phyloP scores from a whole-genome alignment of 768 basidiomycete species.

The Crassisporium funariophilum region DNA sequence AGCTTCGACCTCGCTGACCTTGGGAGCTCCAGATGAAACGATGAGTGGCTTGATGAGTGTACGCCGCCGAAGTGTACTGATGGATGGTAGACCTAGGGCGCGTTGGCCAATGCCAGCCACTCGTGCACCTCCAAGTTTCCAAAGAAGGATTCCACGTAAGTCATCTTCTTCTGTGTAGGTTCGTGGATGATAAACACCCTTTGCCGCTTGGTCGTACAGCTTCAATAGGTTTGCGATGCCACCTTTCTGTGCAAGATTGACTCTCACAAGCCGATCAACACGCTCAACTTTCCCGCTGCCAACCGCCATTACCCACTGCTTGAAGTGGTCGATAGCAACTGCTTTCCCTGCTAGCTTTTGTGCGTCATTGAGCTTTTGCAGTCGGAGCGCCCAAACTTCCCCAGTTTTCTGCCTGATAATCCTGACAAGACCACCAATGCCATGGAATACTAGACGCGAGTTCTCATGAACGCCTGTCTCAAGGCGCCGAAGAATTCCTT shows the following conservation, averaged over 20 bases:
- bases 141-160: slow-evolving; percentile 14
- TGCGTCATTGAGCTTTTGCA: slow-evolving; percentile 15
- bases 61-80: slow-evolving; percentile 8
- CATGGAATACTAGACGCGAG: slow-evolving; percentile 8
- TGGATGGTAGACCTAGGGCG: slow-evolving; percentile 14
- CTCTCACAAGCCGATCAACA: slow-evolving; percentile 16
- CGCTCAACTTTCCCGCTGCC: slow-evolving; percentile 18
- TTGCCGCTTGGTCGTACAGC: slow-evolving; percentile 9
- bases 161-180: slow-evolving; percentile 21
- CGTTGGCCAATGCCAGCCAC: slow-evolving; percentile 23
- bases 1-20: background rate
- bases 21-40: slow-evolving; percentile 11
- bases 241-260: slow-evolving; percentile 4
- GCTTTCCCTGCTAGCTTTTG: slow-evolving; percentile 14
- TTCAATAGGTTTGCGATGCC: slow-evolving; percentile 15
- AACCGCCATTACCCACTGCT: slow-evolving; percentile 20
- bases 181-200: slow-evolving; percentile 15
- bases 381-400: slow-evolving; percentile 6
- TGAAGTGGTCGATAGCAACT: slow-evolving; percentile 13
- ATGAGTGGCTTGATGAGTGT: slow-evolving; percentile 15
- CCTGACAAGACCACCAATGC: slow-evolving; percentile 2
- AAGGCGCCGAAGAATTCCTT: slow-evolving; percentile 5
- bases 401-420: slow-evolving; percentile 2
- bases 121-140: slow-evolving; percentile 16
- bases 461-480: slow-evolving; percentile 6